Base-by-base conservation (phyloP, 1,284 basidiomycete genomes). In the Rhizoctonia solani region DNA sequence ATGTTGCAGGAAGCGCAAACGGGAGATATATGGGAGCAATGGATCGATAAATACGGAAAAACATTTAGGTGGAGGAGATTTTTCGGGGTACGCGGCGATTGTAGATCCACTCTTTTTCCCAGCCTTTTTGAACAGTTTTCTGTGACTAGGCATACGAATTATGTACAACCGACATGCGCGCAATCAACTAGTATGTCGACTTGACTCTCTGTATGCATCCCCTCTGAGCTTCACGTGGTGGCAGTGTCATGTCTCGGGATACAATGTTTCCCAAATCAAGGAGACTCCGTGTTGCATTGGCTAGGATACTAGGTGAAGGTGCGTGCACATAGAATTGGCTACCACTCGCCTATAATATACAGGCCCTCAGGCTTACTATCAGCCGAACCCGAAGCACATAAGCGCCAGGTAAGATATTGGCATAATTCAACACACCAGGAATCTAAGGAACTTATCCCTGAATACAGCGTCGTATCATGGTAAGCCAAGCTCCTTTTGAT, bases 381-480 rank as follows among this genome's bases (percentile, higher is more conserved):
- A n/a, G 61, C 50, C 16, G 49, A 65, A n/a, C 29, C 39, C 4
- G 61, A 65, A 14, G 44, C 61, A 21, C 61, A 65, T 29, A 65
- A 65, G 27, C 50, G 50, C 14, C 61, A 65, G 50, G 61, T 65
- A 41, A 14, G 50, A 32, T 19, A 5, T 19, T 44, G 37, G 34
- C 11, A 21, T 23, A 0, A 11, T 11, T 9, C n/a, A 8, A 6
- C 23, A 41, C 41, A 9, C 19, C 27, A 65, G 52, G 58, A 4
- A 13, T 53, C 25, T 13, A 53, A 25, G 16, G 54, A 32, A 42
- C 42, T 50, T 46, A 41, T 25, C 54, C 52, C 39, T 9, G 19
- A 1, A 19, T 66, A 27, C 63, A 71, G 65, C 68, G 70, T 21
- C 41, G 61, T 27, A 68, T 71, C 5, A 67, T 71, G 68, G 67